Percentiles rank a stretch among this genome's conserved stretches.
These are phyloP conservation scores for Harringtonia aguacate DNA, from an alignment of 2,329 filamentous ascomycete species.

Conservation along the genomic window DNA sequence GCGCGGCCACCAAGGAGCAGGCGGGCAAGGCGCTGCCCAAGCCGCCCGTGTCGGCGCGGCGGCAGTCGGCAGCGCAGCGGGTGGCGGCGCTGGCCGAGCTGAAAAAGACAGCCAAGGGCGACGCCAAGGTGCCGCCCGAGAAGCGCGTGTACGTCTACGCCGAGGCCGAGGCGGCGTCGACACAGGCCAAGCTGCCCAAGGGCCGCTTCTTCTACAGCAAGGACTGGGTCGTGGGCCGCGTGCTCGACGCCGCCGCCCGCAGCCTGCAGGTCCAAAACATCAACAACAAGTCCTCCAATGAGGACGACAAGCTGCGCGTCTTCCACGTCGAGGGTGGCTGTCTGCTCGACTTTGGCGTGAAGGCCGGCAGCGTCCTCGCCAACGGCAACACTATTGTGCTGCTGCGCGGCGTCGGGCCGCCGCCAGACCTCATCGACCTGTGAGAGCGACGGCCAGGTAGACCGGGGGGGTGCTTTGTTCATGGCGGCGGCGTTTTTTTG, in stretches of 20 bases:
- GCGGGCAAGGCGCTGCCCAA: slow-evolving; percentile 50
- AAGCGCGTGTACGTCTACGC: slow-evolving; percentile 87
- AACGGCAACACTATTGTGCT: slow-evolving; percentile 88
- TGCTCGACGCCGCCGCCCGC: slow-evolving; percentile 69
- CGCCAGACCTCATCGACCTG: slow-evolving; percentile 58
- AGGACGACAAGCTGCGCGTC: slow-evolving; percentile 71
- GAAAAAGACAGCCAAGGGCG: slow-evolving; percentile 84
- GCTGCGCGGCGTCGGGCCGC: slow-evolving; percentile 72
- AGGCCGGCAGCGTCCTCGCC: slow-evolving; percentile 60
- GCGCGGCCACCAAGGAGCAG: slow-evolving; percentile 57
- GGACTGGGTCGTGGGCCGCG: slow-evolving; percentile 82
- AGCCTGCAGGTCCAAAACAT: slow-evolving; percentile 71
- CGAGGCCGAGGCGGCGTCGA: slow-evolving; percentile 80
- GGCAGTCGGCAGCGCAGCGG: slow-evolving; percentile 42
- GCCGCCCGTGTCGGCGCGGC: slow-evolving; percentile 33
- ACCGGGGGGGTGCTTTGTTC: background rate
- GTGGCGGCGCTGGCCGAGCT: slow-evolving; percentile 63
- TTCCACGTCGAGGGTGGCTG: slow-evolving; percentile 90
- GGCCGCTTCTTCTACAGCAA: slow-evolving; percentile 71
- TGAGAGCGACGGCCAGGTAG: slow-evolving; percentile 14
- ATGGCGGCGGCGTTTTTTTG: background rate
- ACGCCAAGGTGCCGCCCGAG: slow-evolving; percentile 66
- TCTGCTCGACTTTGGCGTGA: slow-evolving; percentile 78
- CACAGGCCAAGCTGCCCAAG: slow-evolving; percentile 71
- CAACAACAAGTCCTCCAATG: slow-evolving; percentile 66